Base-by-base conservation (phyloP, 305 asterid species). In the Ajuga reptans region DNA sequence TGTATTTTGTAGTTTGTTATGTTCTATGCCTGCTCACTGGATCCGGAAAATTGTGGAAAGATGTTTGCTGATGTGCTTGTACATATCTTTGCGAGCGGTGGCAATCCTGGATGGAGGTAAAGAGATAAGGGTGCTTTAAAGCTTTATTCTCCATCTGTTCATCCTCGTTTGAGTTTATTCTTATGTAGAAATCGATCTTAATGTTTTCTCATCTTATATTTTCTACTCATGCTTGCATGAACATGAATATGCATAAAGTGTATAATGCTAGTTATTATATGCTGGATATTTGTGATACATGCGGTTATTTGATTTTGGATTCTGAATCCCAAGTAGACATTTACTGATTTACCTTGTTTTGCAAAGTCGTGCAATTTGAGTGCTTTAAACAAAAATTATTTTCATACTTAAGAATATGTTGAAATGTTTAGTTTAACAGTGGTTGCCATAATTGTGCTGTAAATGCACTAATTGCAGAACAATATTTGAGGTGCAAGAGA, bases 1-100 rank as follows among this genome's bases (percentile, higher is more conserved):
- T 58, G 9, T 64, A 57, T 70, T 63, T 79, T 82, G 86, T 86
- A 93, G 99, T 93, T 93, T 83, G 84, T 93, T 73, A 76, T 91
- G 81, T 93, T 91, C 83, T 93, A 93, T 76, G 93, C 93, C 64
- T 89, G 99, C 84, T 89, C 99, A 5, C 83, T 93, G 78, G 99
- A 93, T 81, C 97, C 99, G 63, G 95, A 85, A 42, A 69, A 62
- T 64, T 91, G 99, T 33, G 99, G 99, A 49, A 73, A 71, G 69
- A 75, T 69, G 73, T 91, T 93, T 78, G 82, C 79, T 39, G 64
- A 56, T 45, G 52, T 68, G 46, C 92, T 93, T 46, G 56, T 84
- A 36, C 61, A 82, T 70, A 80, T 78, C 58, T 93, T 86, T 79
- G 75, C 75, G 84, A 76, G 73, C 71, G 64, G 86, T 74, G 37